Conservation (phyloP, 2,329 filamentous ascomycete genomes). For the Trichophyton benhamiae region DNA sequence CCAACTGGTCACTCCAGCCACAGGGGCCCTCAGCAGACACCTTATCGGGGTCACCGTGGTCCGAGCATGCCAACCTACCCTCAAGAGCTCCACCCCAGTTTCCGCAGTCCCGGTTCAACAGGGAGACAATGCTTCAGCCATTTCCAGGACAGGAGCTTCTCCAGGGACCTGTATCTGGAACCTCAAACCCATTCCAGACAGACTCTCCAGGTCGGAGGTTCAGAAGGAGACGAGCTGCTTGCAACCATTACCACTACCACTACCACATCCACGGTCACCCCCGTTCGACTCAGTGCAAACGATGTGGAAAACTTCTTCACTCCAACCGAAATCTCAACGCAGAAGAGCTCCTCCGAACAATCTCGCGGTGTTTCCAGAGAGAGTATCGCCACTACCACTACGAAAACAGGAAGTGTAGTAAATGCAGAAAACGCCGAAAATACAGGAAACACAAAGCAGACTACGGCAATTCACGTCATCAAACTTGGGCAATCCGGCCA, state of each 20-base stretch:
- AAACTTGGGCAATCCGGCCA: background rate
- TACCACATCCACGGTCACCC: conserved; percentile 6
- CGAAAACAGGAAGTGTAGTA: background rate
- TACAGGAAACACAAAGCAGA: background rate
- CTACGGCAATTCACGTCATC: background rate
- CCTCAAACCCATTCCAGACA: background rate
- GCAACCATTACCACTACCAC: conserved; percentile 31
- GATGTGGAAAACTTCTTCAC: background rate
- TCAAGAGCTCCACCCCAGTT: background rate
- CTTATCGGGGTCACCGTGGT: background rate
- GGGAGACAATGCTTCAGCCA: background rate
- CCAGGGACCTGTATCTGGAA: background rate
- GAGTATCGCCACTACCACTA: background rate
- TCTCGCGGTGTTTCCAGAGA: background rate
- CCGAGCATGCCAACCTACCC: background rate
- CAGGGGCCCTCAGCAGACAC: background rate
- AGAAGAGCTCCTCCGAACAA: background rate
- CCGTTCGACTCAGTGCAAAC: background rate
- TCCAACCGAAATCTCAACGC: background rate
- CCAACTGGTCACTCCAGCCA: background rate
- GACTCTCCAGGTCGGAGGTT: background rate
- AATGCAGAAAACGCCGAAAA: background rate
- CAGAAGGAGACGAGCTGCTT: background rate
- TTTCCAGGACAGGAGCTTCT: background rate
- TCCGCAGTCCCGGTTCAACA: background rate